Base-by-base conservation (phyloP, 352 stramenopile species). In the Phytophthora sp. region DNA sequence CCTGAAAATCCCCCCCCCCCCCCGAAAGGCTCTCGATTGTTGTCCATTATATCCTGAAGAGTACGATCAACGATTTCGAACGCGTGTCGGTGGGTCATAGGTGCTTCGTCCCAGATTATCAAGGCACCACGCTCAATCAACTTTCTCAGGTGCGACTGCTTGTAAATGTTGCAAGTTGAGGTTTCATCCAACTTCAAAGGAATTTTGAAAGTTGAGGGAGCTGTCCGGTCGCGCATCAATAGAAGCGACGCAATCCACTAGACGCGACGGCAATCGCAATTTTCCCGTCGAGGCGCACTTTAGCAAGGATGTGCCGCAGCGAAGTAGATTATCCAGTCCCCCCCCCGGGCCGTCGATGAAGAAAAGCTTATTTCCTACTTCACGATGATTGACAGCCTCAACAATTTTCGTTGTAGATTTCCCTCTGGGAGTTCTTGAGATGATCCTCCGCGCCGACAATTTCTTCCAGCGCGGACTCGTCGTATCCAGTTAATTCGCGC, bases 261-360 rank as follows among this genome's bases (percentile, higher is more conserved):
- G 27, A 35, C 6, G 36, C 30, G 2, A 58, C 47, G 4, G 18
- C 45, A 33, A 64, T 13, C 9, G 45, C 31, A 21, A 57, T 45
- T 1, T n/a, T 7, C 2, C 26, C 45, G 6, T 16, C 2, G 2
- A 5, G 35, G 2, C 45, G 41, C n/a, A n/a, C n/a, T n/a, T n/a
- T n/a, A n/a, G n/a, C n/a, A n/a, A n/a, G n/a, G n/a, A n/a, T n/a
- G n/a, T n/a, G n/a, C n/a, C n/a, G n/a, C 2, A 57, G 9, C 1
- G 60, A 12, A 35, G 50, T 35, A 0, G 39, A 54, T 27, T 67
- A 62, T 31, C 47, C 46, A 11, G 46, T 65, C 26, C 57, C 47
- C 1, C 5, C 38, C 16, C 2, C 36, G 15, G 4, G n/a, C n/a
- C n/a, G n/a, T n/a, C n/a, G n/a, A n/a, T n/a, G n/a, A 52, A 52